These are phyloP conservation scores for Solanum peruvianum DNA, from an alignment of 257 asterid species.

Conservation along the genomic window DNA sequence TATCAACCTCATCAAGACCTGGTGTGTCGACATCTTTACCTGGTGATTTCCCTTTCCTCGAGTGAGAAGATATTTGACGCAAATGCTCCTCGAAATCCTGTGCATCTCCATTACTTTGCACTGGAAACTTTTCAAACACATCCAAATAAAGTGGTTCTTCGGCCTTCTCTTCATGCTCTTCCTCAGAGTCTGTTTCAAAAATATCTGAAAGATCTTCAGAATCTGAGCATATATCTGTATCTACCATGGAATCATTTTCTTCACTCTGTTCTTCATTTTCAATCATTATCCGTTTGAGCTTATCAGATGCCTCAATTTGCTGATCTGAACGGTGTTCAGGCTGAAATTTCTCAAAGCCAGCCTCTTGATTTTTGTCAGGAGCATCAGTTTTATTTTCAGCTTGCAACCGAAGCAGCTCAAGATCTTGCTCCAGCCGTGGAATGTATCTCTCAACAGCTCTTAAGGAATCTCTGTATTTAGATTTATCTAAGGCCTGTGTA, in stretches of 20 bases:
- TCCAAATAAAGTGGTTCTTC: slow-evolving; percentile 58
- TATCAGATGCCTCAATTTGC: slow-evolving; percentile 41
- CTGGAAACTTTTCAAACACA: slow-evolving; percentile 58
- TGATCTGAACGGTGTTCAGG: slow-evolving; percentile 9
- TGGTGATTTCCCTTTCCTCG: slow-evolving; percentile 33
- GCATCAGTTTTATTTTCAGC: slow-evolving; percentile 23
- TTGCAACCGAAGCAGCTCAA: slow-evolving; percentile 65
- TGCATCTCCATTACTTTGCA: slow-evolving; percentile 20
- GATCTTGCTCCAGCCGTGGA: slow-evolving; percentile 84
- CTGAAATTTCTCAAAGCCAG: slow-evolving; percentile 12
- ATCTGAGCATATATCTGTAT: slow-evolving; percentile 44
- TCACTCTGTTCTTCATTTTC: slow-evolving; percentile 24
- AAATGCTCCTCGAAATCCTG: slow-evolving; percentile 62
- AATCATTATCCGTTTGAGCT: slow-evolving; percentile 47
- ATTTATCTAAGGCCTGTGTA: slow-evolving; percentile 91
- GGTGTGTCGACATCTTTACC: slow-evolving; percentile 25
- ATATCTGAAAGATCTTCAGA: slow-evolving; percentile 80
- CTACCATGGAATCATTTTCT: slow-evolving; percentile 20
- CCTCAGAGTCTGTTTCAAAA: slow-evolving; percentile 64
- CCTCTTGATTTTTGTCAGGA: slow-evolving; percentile 14
- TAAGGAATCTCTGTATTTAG: slow-evolving; percentile 77
- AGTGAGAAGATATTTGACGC: slow-evolving; percentile 52
- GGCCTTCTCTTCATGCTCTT: slow-evolving; percentile 32
- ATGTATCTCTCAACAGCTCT: slow-evolving; percentile 71
- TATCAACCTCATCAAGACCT: slow-evolving; percentile 79